Evolutionary conservation across 2,329 filamentous ascomycete species (phyloP), one percentile per base, ranked within the genome.

Genomic region (Karstenula rhodostoma): DNA sequence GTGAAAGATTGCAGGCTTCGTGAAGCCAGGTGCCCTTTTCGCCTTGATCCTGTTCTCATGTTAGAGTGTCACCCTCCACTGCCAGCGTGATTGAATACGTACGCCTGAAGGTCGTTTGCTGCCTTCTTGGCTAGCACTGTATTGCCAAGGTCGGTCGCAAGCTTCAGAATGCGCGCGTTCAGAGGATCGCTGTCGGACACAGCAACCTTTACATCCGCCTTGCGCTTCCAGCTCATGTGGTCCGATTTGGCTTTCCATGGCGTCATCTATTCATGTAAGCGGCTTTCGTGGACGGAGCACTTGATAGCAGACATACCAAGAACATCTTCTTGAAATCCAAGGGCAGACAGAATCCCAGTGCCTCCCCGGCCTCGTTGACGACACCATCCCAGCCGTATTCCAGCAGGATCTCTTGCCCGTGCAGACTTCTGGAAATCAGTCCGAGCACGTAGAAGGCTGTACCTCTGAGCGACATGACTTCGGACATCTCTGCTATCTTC

Each of bases 391-490:
- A 99, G 12, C 94, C 94, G 72, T 91, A 85, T 72, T 96, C 92
- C 0, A 90, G 89, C 15, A 99, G 81, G 60, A 98, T 97, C 76
- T 97, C 93, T 27, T 98, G 86, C 0, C 95, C 95, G 72, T 97
- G 94, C 9, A 93, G 85, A 54, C 94, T 98, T 56, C 95, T 86
- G 1, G 94, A 97, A 57, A 99, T 94, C 59, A 99, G 82, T 0
- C 95, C 95, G 0, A 99, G 81, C 0, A 97, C 95, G 71, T 97
- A 99, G 78, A 98, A 98, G 1, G 95, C 95, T 0, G 96, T 99
- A 40, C 96, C 95, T 47, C 96, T 87, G 70, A 99, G 84, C 59
- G 93, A 96, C 88, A 99, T 90, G 52, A 99, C 91, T 67, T 94
- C 89, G 44, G 95, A 94, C 29, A 84, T 83, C 76, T 97, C 92